A percentile compares a stretch with the other conserved stretches of the same genome.
phyloP scores from a whole-genome alignment of 2,329 filamentous ascomycete species.

The Neonectria punicea region DNA sequence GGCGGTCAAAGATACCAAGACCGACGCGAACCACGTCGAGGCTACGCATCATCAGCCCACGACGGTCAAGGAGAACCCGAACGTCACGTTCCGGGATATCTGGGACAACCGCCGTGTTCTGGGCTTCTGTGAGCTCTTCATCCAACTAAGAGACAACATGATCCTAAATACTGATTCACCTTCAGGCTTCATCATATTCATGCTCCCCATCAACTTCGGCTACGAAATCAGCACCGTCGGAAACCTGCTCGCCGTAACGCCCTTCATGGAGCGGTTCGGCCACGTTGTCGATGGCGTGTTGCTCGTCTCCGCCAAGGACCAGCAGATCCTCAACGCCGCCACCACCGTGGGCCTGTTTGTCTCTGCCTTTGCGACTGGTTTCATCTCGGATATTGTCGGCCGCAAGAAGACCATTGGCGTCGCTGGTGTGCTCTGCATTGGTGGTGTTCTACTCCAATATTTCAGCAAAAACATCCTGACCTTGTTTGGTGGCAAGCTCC shows the following conservation, averaged over 20 bases:
- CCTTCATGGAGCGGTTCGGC: slow-evolving; percentile 41
- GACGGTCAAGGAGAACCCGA: slow-evolving; percentile 1
- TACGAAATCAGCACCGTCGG: slow-evolving; percentile 44
- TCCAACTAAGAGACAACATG: fast-evolving
- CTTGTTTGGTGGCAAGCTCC: slow-evolving; percentile 45
- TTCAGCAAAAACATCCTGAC: slow-evolving; percentile 36
- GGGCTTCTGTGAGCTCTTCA: slow-evolving; percentile 26
- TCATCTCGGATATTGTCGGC: slow-evolving; percentile 41
- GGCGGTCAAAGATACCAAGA: slow-evolving; percentile 21
- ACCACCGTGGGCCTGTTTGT: slow-evolving; percentile 44
- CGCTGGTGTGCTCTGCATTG: slow-evolving; percentile 35
- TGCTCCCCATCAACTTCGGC: slow-evolving; percentile 45
- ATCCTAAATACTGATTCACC: no score
- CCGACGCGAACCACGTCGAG: slow-evolving; percentile 26
- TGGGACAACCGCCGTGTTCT: slow-evolving; percentile 34
- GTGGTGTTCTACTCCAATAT: slow-evolving; percentile 41
- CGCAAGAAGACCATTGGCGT: slow-evolving; percentile 40
- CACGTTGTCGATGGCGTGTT: slow-evolving; percentile 23
- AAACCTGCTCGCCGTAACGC: slow-evolving; percentile 43
- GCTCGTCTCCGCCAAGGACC: slow-evolving; percentile 39
- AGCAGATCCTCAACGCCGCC: slow-evolving; percentile 46
- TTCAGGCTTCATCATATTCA: slow-evolving; percentile 41
- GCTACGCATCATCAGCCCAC: slow-evolving; percentile 9
- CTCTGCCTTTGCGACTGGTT: slow-evolving; percentile 42
- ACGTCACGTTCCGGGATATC: slow-evolving; percentile 27